A percentile compares a stretch with the other conserved stretches of the same genome.
phyloP scores from a whole-genome alignment of 2,329 filamentous ascomycete genomes.

The Delphinella strobiligena region DNA sequence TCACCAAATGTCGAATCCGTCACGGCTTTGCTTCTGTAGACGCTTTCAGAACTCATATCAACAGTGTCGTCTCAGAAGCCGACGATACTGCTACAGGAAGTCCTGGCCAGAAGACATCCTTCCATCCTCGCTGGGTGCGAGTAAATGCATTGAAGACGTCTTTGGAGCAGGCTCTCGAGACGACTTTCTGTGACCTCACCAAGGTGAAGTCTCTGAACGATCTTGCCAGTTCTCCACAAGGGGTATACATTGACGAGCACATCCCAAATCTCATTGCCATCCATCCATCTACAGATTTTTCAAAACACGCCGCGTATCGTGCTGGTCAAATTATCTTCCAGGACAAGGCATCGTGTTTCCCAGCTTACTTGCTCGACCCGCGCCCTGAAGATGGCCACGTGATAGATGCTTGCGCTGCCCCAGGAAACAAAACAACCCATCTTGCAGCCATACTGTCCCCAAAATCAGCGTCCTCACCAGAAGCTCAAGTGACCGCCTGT shows the following conservation, averaged over 20 bases:
- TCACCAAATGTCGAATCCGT: constrained; percentile 66
- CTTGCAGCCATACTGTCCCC: constrained; percentile 58
- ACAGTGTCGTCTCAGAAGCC: constrained; percentile 22
- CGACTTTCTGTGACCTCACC: constrained; percentile 57
- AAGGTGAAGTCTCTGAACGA: constrained; percentile 47
- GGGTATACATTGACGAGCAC: constrained; percentile 63
- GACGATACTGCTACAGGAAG: constrained; percentile 22
- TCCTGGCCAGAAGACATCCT: constrained; percentile 27
- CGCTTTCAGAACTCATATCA: constrained; percentile 48
- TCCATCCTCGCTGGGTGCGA: constrained; percentile 82
- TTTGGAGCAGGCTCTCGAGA: constrained; percentile 58
- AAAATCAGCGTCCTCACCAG: constrained; percentile 15
- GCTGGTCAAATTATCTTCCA: constrained; percentile 76
- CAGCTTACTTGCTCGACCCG: constrained; percentile 73
- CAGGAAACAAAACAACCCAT: constrained; percentile 96
- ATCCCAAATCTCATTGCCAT: constrained; percentile 77
- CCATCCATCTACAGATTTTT: constrained; percentile 58
- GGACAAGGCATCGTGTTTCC: constrained; percentile 95
- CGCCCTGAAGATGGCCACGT: constrained; percentile 57
- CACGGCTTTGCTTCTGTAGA: constrained; percentile 58
- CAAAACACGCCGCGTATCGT: constrained; percentile 60
- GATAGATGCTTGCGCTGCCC: constrained; percentile 88
- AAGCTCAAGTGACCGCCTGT: constrained; percentile 56
- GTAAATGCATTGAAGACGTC: constrained; percentile 69
- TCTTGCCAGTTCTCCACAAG: constrained; percentile 32